Evolutionary conservation across 768 basidiomycete genomes (phyloP).

Genomic region (Boletus rufocinnamomeus): DNA sequence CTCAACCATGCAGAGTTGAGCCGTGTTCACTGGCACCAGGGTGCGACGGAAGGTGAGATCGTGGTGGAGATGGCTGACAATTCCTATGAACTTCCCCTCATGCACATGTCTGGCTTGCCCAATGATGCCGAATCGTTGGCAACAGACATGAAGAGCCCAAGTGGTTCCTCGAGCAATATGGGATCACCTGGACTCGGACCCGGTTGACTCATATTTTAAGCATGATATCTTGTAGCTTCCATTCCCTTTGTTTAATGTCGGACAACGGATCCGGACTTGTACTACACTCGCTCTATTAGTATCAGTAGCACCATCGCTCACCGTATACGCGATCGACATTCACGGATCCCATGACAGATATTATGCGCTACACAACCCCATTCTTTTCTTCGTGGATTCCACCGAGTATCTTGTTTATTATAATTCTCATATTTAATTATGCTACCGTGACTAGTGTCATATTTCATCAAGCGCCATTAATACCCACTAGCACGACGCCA

Average conservation of each 20-base stretch:
- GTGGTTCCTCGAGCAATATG: neutral
- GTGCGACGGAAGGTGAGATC: slow-evolving; percentile 40
- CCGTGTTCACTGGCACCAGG: slow-evolving; percentile 42
- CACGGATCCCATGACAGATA: neutral
- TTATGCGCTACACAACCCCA: neutral
- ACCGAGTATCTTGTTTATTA: neutral
- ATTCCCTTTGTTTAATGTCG: neutral
- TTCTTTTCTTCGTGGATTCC: neutral
- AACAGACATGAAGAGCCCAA: neutral
- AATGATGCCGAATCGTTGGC: neutral
- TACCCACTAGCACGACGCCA: too few species aligned
- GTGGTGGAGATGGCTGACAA: slow-evolving; percentile 13
- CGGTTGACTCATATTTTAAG: neutral
- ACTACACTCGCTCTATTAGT: neutral
- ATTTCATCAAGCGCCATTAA: too few species aligned
- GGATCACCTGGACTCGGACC: neutral
- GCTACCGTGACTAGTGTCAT: too few species aligned
- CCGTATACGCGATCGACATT: neutral
- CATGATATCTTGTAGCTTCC: neutral
- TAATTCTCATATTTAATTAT: too few species aligned
- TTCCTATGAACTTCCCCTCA: slow-evolving; percentile 1
- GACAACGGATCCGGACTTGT: neutral
- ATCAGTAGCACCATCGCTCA: neutral
- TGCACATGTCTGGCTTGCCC: neutral
- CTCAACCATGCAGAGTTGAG: slow-evolving; percentile 48